These are phyloP conservation scores for Capsicum rhomboideum DNA, from an alignment of 257 asterid species.

Conservation along the genomic window DNA sequence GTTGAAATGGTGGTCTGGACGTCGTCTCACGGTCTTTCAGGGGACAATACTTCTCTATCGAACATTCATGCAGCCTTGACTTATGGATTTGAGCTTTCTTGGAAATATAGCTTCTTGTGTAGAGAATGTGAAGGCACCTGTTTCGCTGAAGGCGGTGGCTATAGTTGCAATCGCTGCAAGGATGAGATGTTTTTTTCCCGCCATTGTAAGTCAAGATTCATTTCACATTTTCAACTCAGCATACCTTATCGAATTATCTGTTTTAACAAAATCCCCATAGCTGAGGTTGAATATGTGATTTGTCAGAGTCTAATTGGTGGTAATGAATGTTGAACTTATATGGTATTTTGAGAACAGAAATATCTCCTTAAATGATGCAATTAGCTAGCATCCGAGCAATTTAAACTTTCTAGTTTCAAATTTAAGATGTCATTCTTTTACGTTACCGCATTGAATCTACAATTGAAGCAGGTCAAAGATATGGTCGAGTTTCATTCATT, in stretches of 20 bases:
- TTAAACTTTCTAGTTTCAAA: background rate
- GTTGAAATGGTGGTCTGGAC: conserved; percentile 10
- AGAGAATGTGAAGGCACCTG: conserved; percentile 21
- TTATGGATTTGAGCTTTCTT: background rate
- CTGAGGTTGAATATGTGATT: background rate
- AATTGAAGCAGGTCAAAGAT: background rate
- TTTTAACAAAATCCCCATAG: background rate
- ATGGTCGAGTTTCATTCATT: background rate
- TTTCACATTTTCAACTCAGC: background rate
- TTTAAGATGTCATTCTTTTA: background rate
- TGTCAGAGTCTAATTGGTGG: background rate
- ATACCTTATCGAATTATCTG: background rate
- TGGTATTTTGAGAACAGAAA: background rate
- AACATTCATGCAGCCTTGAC: background rate
- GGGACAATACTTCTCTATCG: background rate
- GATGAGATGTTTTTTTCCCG: too few species aligned
- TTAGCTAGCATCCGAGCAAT: background rate
- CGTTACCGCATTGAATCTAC: too few species aligned
- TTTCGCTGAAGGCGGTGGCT: background rate
- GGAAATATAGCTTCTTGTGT: conserved; percentile 1
- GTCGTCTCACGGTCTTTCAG: conserved; percentile 10
- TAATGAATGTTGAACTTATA: background rate
- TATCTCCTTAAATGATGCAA: background rate
- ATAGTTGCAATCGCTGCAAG: conserved; percentile 10
- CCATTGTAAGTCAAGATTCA: background rate